A percentile compares a stretch with the other conserved stretches of the same genome.
These are phyloP conservation scores for Hypoxylon sp. DNA, from an alignment of 2,329 filamentous ascomycete species.

Conservation along the genomic window DNA sequence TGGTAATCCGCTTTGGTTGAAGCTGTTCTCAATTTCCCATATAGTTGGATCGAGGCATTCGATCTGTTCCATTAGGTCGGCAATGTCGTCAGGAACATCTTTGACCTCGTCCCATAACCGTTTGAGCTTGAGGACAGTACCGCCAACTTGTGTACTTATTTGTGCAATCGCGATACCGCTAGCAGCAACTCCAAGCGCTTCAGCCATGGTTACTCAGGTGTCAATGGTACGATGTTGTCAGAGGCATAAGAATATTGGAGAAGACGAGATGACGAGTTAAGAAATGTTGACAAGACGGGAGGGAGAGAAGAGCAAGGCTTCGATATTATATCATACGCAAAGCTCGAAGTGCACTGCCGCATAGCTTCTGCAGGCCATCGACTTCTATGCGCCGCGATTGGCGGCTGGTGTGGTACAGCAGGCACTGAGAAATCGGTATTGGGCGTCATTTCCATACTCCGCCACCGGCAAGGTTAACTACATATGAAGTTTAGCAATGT, in stretches of 20 bases:
- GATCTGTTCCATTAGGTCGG: constrained; percentile 49
- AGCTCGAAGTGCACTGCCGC: constrained; percentile 3
- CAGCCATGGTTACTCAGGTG: constrained; percentile 44
- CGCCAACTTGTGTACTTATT: constrained; percentile 44
- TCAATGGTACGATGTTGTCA: neutral
- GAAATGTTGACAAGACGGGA: too few relatives aligned
- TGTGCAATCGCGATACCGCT: constrained; percentile 50
- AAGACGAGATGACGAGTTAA: neutral
- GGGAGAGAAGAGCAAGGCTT: constrained; percentile 1
- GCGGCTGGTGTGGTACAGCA: neutral
- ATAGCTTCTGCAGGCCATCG: neutral
- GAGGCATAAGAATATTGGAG: too few relatives aligned
- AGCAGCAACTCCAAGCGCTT: constrained; percentile 47
- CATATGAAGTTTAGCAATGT: too few relatives aligned
- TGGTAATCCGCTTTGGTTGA: constrained; percentile 27
- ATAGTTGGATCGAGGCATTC: constrained; percentile 49
- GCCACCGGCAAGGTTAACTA: too few relatives aligned
- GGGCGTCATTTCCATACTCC: neutral
- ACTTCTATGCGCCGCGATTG: neutral
- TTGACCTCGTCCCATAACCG: constrained; percentile 49
- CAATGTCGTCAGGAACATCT: constrained; percentile 49
- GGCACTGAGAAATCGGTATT: too few relatives aligned
- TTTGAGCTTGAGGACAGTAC: constrained; percentile 48
- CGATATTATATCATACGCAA: neutral
- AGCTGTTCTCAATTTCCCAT: constrained; percentile 42